These are phyloP conservation scores for Melampsora abietis-canadensis DNA, from an alignment of 1,284 basidiomycete species.

Conservation along the genomic window DNA sequence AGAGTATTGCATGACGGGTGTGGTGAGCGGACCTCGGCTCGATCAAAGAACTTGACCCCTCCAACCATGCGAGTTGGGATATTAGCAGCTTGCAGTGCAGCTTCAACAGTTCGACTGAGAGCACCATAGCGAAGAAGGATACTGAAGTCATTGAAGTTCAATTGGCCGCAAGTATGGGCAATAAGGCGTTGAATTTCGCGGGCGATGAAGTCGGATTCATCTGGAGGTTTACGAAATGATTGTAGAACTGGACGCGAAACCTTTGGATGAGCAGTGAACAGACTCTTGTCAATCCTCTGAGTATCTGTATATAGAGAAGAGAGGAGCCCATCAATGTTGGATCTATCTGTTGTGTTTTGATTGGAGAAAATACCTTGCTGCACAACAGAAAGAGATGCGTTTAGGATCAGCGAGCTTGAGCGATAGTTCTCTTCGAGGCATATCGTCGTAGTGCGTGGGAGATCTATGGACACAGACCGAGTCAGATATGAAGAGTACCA, in stretches of 20 bases:
- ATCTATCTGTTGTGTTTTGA: background rate
- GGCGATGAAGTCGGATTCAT: conserved; percentile 71
- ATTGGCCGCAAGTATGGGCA: conserved; percentile 68
- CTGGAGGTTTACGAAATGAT: conserved; percentile 56
- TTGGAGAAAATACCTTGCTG: conserved; percentile 64
- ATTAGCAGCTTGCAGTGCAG: conserved; percentile 69
- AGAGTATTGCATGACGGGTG: background rate
- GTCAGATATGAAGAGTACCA: background rate
- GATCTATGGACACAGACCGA: conserved; percentile 52
- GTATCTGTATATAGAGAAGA: conserved; percentile 58
- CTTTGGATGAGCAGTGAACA: conserved; percentile 68
- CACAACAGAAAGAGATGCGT: conserved; percentile 72
- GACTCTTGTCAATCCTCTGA: conserved; percentile 69
- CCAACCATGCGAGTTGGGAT: conserved; percentile 75
- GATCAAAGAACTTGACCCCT: conserved; percentile 83
- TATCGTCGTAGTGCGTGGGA: conserved; percentile 65
- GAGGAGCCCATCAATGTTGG: conserved; percentile 16
- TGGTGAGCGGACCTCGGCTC: conserved; percentile 61
- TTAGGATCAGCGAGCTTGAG: conserved; percentile 73
- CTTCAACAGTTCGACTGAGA: conserved; percentile 73
- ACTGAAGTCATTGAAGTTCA: conserved; percentile 73
- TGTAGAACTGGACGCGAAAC: conserved; percentile 61
- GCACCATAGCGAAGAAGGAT: conserved; percentile 80
- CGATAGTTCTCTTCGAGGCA: conserved; percentile 84
- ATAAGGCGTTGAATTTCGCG: conserved; percentile 74